phyloP scores from a whole-genome alignment of 495 filamentous ascomycete genomes.

The Elasticomyces elasticus region DNA sequence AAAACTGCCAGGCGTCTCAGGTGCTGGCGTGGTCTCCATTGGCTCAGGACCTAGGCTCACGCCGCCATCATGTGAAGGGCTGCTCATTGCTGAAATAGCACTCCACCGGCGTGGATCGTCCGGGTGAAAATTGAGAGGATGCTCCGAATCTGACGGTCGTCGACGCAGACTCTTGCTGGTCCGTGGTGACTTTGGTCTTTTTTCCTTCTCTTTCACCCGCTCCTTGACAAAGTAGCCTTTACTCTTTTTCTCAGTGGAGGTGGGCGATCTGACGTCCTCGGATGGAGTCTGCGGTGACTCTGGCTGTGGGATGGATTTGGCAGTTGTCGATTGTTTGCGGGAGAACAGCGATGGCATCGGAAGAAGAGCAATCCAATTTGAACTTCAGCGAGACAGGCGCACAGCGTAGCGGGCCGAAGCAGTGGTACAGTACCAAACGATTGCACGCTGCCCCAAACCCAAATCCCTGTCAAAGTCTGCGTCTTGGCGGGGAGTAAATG shows the following conservation, averaged over 20 bases:
- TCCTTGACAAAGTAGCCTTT: constrained; percentile 7
- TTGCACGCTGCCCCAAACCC: neutral
- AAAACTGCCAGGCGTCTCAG: constrained; percentile 23
- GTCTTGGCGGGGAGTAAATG: neutral
- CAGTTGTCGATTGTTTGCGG: constrained; percentile 2
- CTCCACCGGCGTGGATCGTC: constrained; percentile 56
- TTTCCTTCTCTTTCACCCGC: constrained; percentile 5
- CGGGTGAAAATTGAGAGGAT: constrained; percentile 79
- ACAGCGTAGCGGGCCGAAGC: neutral
- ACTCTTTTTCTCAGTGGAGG: constrained; percentile 9
- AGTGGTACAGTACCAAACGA: neutral
- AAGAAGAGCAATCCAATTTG: neutral
- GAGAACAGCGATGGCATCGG: constrained; percentile 14
- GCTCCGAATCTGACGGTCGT: constrained; percentile 33
- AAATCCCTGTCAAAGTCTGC: neutral
- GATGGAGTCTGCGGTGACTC: neutral
- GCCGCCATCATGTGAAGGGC: constrained; percentile 50
- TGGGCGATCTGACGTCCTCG: neutral
- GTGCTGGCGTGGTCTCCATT: constrained; percentile 23
- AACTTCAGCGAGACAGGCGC: neutral
- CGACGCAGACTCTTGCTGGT: constrained; percentile 7
- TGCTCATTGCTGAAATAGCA: constrained; percentile 56
- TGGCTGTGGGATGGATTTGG: neutral
- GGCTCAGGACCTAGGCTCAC: constrained; percentile 36
- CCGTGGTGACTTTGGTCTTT: constrained; percentile 6